Evolutionary conservation across 192 early-diverging fungal genomes (phyloP).

Genomic region (Coemansia furcata): DNA sequence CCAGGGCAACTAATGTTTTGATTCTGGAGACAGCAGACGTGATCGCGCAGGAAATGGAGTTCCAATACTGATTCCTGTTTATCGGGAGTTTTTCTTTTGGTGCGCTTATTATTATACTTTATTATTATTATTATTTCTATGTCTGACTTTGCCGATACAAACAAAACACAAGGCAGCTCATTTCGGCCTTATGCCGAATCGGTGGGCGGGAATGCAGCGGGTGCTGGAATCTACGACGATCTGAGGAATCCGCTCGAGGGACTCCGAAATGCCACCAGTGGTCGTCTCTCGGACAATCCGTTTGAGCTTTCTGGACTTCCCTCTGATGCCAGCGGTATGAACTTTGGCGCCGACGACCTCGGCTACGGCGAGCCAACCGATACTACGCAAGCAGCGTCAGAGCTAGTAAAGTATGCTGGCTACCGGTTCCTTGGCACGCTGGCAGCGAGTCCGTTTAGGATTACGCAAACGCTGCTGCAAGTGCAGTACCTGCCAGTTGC

Average conservation of each 20-base stretch:
- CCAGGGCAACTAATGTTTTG: too few relatives aligned
- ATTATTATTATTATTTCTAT: slow-evolving; percentile 6
- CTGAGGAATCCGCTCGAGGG: slow-evolving; percentile 35
- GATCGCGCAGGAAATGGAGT: too few relatives aligned
- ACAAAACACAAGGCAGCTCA: slow-evolving; percentile 16
- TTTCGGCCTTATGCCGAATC: slow-evolving; percentile 47
- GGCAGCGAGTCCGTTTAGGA: slow-evolving; percentile 62
- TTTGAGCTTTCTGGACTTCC: slow-evolving; percentile 8
- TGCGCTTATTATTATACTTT: slow-evolving; percentile 1
- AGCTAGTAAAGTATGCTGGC: slow-evolving; percentile 63
- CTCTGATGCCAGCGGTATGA: not conserved
- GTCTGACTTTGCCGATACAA: slow-evolving; percentile 29
- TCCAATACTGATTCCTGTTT: not conserved
- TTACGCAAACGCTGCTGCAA: slow-evolving; percentile 69
- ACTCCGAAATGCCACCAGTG: slow-evolving; percentile 14
- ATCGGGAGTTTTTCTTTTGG: not conserved
- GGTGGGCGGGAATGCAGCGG: slow-evolving; percentile 5
- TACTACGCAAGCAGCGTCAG: slow-evolving; percentile 51
- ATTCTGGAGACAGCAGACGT: too few relatives aligned
- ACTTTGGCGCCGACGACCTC: slow-evolving; percentile 9
- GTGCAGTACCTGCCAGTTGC: slow-evolving; percentile 66
- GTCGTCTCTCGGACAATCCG: slow-evolving; percentile 1
- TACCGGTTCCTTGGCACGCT: slow-evolving; percentile 62
- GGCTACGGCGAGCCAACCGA: slow-evolving; percentile 28
- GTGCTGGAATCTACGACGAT: slow-evolving; percentile 26